These are phyloP conservation scores for Elsinoe batatas DNA, from an alignment of 2,329 filamentous ascomycete species.

Conservation along the genomic window DNA sequence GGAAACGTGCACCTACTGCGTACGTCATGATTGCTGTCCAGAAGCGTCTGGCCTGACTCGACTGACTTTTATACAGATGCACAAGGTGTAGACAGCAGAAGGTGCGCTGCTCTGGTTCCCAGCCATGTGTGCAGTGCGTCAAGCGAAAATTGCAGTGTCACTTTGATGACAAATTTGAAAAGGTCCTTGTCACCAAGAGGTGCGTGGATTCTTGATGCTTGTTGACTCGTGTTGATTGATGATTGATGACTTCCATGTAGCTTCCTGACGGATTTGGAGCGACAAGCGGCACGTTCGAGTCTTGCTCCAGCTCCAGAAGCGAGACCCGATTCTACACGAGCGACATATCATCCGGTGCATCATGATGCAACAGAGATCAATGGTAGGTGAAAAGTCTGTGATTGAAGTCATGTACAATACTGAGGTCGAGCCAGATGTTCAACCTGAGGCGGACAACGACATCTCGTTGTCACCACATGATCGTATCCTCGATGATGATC, in stretches of 20 bases:
- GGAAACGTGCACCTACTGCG: background rate
- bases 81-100: constrained; percentile 36
- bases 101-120: constrained; percentile 33
- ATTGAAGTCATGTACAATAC: too few species aligned
- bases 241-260: too few species aligned
- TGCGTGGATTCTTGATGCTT: background rate
- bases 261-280: constrained; percentile 6
- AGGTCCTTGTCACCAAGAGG: constrained; percentile 37
- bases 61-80: constrained; percentile 29
- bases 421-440: too few species aligned
- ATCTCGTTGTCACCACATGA: background rate
- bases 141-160: constrained; percentile 32
- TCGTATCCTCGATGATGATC: background rate
- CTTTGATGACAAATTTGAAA: constrained; percentile 38
- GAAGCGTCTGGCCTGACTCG: background rate
- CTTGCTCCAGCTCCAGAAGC: background rate
- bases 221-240: constrained; percentile 7
- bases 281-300: background rate
- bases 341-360: background rate
- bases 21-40: background rate
- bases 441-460: background rate
- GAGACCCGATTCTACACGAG: background rate
- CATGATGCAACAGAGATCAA: too few species aligned
- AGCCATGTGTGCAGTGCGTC: constrained; percentile 34
- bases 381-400: too few species aligned